phyloP scores from a whole-genome alignment of 805 yeast genomes.

The Lachancea lanzarotensis region DNA sequence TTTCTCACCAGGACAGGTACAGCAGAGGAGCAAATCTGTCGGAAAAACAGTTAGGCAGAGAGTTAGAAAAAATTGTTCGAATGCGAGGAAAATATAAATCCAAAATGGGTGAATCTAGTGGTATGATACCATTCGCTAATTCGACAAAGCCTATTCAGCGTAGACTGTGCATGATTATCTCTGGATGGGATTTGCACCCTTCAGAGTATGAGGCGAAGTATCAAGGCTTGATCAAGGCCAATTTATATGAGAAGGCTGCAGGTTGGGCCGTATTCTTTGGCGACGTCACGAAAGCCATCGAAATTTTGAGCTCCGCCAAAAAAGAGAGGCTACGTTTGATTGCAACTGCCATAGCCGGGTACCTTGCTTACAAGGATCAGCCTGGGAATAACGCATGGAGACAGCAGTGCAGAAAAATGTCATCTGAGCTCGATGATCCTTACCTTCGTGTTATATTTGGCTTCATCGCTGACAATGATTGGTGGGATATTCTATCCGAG shows the following conservation, averaged over 20 bases:
- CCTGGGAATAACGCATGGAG: constrained; percentile 75
- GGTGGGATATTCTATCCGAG: constrained; percentile 95
- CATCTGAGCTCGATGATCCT: constrained; percentile 84
- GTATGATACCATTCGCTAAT: constrained; percentile 18
- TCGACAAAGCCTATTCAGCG: constrained; percentile 51
- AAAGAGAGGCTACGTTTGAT: constrained; percentile 67
- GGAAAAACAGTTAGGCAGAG: constrained; percentile 30
- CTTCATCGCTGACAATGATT: constrained; percentile 85
- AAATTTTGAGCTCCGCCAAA: constrained; percentile 67
- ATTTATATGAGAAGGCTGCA: constrained; percentile 82
- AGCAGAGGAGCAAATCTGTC: constrained; percentile 24
- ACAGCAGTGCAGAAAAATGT: constrained; percentile 82
- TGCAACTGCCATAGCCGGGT: constrained; percentile 92
- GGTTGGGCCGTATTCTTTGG: constrained; percentile 98
- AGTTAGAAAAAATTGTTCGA: constrained; percentile 36
- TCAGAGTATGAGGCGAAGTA: constrained; percentile 69
- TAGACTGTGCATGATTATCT: constrained; percentile 69
- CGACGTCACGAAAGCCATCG: constrained; percentile 72
- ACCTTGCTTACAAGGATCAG: constrained; percentile 39
- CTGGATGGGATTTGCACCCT: constrained; percentile 84
- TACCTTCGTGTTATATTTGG: constrained; percentile 90
- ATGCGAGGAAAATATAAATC: constrained; percentile 32
- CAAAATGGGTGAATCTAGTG: constrained; percentile 18
- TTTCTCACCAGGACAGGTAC: constrained; percentile 44
- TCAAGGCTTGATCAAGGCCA: constrained; percentile 46